phyloP scores from a whole-genome alignment of 768 basidiomycete species.

The Boletus barrowsii region DNA sequence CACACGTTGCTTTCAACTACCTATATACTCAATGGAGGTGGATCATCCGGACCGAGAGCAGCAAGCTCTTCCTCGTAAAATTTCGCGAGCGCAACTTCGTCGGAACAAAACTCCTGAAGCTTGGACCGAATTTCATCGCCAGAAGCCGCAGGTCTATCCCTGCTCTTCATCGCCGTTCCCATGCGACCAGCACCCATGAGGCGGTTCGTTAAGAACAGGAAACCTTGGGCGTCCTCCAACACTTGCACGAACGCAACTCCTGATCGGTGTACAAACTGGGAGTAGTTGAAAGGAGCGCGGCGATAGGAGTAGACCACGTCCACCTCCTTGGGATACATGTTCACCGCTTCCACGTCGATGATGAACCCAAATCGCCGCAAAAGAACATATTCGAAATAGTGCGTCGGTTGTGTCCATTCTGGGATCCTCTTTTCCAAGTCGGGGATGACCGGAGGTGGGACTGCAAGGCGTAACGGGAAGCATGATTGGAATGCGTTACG shows the following conservation, averaged over 20 bases:
- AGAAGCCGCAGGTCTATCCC: conserved; percentile 52
- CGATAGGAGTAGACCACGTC: conserved; percentile 91
- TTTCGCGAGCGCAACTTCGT: conserved; percentile 45
- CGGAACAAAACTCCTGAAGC: conserved; percentile 64
- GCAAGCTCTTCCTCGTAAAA: conserved; percentile 78
- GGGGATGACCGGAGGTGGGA: conserved; percentile 69
- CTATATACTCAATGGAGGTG: conserved; percentile 44
- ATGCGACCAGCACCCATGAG: conserved; percentile 71
- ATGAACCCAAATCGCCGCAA: conserved; percentile 79
- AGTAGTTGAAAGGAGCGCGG: conserved; percentile 68
- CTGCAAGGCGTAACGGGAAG: conserved; percentile 73
- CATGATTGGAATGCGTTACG: conserved; percentile 92
- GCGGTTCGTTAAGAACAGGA: conserved; percentile 87
- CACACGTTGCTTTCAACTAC: conserved; percentile 8
- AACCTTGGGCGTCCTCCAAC: conserved; percentile 72
- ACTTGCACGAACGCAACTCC: conserved; percentile 92
- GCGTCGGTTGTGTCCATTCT: conserved; percentile 59
- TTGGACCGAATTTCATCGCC: conserved; percentile 62
- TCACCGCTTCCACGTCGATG: conserved; percentile 75
- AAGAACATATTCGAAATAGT: conserved; percentile 81
- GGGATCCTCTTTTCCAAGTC: conserved; percentile 67
- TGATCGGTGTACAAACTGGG: conserved; percentile 89
- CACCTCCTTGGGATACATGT: conserved; percentile 74
- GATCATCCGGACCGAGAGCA: conserved; percentile 42
- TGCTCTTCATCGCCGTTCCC: conserved; percentile 51